These are phyloP conservation scores for Collybia nuda DNA, from an alignment of 768 basidiomycete species.

Conservation along the genomic window DNA sequence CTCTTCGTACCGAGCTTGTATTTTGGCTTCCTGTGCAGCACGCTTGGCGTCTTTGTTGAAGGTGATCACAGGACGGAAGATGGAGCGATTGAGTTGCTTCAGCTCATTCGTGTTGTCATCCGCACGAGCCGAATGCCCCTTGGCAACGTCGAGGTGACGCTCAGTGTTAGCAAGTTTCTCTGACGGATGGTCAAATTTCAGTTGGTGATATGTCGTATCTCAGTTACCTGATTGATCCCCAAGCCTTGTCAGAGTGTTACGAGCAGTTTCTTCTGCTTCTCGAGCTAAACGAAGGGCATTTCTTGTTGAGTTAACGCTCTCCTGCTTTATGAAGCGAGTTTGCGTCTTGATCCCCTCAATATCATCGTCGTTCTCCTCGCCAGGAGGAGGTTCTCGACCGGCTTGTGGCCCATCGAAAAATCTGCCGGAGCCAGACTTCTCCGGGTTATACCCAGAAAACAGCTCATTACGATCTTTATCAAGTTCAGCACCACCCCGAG, in stretches of 20 bases:
- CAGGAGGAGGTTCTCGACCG: conserved; percentile 48
- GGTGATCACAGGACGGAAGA: conserved; percentile 89
- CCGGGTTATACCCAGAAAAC: conserved; percentile 71
- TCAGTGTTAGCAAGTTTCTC: conserved; percentile 93
- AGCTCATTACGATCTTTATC: conserved; percentile 72
- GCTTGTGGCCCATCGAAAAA: conserved; percentile 65
- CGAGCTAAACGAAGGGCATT: conserved; percentile 91
- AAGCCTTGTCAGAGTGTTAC: conserved; percentile 77
- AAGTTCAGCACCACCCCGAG: conserved; percentile 57
- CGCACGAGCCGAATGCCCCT: conserved; percentile 83
- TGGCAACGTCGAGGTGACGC: conserved; percentile 90
- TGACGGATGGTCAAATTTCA: conserved; percentile 22
- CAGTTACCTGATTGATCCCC: conserved; percentile 90
- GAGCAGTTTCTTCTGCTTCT: conserved; percentile 96
- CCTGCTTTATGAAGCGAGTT: conserved; percentile 87
- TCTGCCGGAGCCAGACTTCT: conserved; percentile 57
- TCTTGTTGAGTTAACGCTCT: conserved; percentile 82
- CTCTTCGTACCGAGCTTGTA: conserved; percentile 83
- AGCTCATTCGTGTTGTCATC: conserved; percentile 93
- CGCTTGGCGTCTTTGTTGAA: conserved; percentile 95
- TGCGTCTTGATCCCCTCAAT: conserved; percentile 95
- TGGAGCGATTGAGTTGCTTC: conserved; percentile 90
- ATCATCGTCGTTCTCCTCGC: conserved; percentile 83
- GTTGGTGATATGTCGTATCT: neutral
- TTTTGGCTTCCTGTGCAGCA: conserved; percentile 79